Evolutionary conservation across 345 rosid species (phyloP).

Genomic region (Toxicodendron radicans): DNA sequence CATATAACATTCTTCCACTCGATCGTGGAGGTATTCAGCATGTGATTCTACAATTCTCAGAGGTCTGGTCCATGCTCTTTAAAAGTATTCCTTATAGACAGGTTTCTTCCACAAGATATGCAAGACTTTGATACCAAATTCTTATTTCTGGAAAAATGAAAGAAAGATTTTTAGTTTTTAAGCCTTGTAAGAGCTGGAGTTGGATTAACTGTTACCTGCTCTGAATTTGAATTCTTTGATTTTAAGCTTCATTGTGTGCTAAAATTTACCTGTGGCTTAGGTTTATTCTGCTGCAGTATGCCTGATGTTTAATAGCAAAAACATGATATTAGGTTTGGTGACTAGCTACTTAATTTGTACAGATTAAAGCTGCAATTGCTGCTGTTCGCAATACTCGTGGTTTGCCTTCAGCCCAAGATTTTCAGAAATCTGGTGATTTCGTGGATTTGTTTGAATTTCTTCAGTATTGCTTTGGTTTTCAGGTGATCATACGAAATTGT

Average conservation of each 20-base stretch:
- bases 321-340: constrained; percentile 15
- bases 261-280: neutral
- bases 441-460: constrained; percentile 79
- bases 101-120: neutral
- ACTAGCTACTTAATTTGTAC: constrained; percentile 32
- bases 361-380: constrained; percentile 83
- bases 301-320: neutral
- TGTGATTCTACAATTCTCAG: constrained; percentile 77
- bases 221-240: neutral
- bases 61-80: constrained; percentile 52
- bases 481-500: constrained; percentile 47
- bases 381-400: constrained; percentile 63
- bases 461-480: constrained; percentile 79
- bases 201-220: constrained; percentile 14
- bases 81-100: constrained; percentile 5
- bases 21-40: constrained; percentile 81
- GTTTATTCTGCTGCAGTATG: constrained; percentile 15
- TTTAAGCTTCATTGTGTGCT: neutral
- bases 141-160: neutral
- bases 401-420: constrained; percentile 56
- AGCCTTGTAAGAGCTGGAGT: neutral
- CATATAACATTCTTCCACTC: constrained; percentile 92
- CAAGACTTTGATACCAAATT: neutral
- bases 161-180: neutral
- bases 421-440: constrained; percentile 45